Evolutionary conservation across 306 rosid species (phyloP).

Genomic region (Lupinus albus): DNA sequence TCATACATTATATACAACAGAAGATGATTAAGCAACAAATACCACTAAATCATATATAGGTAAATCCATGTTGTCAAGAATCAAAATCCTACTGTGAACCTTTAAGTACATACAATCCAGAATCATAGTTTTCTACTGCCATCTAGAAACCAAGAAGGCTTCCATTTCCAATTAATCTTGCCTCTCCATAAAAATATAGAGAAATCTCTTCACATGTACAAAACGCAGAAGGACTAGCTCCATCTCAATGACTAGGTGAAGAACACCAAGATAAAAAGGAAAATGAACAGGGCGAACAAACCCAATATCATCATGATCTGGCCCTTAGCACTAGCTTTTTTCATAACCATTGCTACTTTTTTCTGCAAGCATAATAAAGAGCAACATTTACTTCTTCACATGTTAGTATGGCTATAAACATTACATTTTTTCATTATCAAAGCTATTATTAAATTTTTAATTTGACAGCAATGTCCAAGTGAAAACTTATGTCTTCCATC

Average conservation of each 20-base stretch:
- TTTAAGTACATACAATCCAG: slow-evolving; percentile 28
- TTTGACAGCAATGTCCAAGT: not conserved
- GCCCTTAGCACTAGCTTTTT: slow-evolving; percentile 86
- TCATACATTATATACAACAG: not conserved
- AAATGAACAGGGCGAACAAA: slow-evolving; percentile 73
- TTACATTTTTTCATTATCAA: not conserved
- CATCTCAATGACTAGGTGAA: slow-evolving; percentile 56
- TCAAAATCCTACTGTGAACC: slow-evolving; percentile 37
- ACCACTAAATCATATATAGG: slow-evolving; percentile 5
- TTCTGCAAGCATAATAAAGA: slow-evolving; percentile 61
- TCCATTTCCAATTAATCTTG: slow-evolving; percentile 24
- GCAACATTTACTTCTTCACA: slow-evolving; percentile 34
- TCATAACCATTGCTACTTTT: slow-evolving; percentile 86
- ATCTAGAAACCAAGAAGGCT: slow-evolving; percentile 30
- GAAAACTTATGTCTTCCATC: not conserved
- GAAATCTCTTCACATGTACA: slow-evolving; percentile 37
- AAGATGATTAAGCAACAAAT: not conserved
- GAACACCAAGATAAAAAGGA: slow-evolving; percentile 86
- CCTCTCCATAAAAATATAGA: slow-evolving; percentile 31
- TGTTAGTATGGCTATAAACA: not conserved
- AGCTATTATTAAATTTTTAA: too few species aligned
- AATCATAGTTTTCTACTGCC: slow-evolving; percentile 32
- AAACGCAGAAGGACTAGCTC: slow-evolving; percentile 33
- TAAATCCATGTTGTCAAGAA: slow-evolving; percentile 30
- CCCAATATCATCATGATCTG: slow-evolving; percentile 81